phyloP scores from a whole-genome alignment of 768 basidiomycete species.

The Suillus cothurnatus region DNA sequence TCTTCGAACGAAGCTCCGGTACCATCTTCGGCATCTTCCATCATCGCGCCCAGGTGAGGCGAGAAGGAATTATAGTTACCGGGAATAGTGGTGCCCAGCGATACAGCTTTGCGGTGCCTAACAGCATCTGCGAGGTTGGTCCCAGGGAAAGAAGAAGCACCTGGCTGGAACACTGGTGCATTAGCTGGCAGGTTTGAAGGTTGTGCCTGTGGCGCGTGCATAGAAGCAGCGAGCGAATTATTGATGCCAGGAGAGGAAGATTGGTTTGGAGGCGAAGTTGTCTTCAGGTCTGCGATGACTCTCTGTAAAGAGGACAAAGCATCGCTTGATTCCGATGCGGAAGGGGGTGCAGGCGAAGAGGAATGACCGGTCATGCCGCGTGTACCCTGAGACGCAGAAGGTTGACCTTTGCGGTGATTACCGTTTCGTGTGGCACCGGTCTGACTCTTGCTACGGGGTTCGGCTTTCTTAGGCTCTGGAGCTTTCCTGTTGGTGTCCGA shows the following conservation, averaged over 20 bases:
- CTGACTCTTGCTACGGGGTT: slow-evolving; percentile 56
- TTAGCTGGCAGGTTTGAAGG: slow-evolving; percentile 61
- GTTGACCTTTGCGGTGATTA: slow-evolving; percentile 56
- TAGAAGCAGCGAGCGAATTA: slow-evolving; percentile 43
- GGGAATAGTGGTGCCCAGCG: slow-evolving; percentile 62
- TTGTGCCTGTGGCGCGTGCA: slow-evolving; percentile 48
- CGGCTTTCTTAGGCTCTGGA: slow-evolving; percentile 55
- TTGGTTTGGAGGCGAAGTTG: slow-evolving; percentile 67
- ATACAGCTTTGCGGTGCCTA: slow-evolving; percentile 82
- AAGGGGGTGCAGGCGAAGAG: slow-evolving; percentile 49
- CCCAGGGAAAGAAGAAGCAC: slow-evolving; percentile 57
- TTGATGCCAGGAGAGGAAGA: slow-evolving; percentile 36
- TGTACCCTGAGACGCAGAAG: slow-evolving; percentile 59
- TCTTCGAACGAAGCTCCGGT: slow-evolving; percentile 59
- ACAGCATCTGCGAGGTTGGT: slow-evolving; percentile 46
- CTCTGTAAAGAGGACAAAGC: slow-evolving; percentile 88
- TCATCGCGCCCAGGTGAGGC: slow-evolving; percentile 81
- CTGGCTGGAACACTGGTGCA: slow-evolving; percentile 76
- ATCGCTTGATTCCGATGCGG: slow-evolving; percentile 68
- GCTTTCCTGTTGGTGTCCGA: slow-evolving; percentile 72
- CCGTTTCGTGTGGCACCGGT: slow-evolving; percentile 47
- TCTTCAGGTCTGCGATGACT: slow-evolving; percentile 93
- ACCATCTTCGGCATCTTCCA: slow-evolving; percentile 77
- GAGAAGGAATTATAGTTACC: slow-evolving; percentile 72
- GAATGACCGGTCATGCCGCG: slow-evolving; percentile 46